Conservation (phyloP, 2,329 filamentous ascomycete species). For the Neonectria punicea region DNA sequence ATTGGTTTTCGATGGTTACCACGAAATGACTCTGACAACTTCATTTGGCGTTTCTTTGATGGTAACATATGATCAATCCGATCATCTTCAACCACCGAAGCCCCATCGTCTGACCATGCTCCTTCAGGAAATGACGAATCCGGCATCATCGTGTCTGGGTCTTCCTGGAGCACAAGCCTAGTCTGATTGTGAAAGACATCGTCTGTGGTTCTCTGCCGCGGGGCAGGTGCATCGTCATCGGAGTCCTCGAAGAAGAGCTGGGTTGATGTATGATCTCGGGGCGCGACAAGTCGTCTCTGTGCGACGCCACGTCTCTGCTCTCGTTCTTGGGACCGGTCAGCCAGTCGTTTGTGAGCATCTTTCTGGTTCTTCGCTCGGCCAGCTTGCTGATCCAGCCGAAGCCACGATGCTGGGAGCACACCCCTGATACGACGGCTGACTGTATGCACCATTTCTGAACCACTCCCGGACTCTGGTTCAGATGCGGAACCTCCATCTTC, state of each 20-base stretch:
- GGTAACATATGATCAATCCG: slow-evolving; percentile 62
- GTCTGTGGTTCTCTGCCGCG: slow-evolving; percentile 33
- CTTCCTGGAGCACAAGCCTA: slow-evolving; percentile 35
- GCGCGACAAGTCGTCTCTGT: slow-evolving; percentile 51
- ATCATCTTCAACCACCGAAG: slow-evolving; percentile 61
- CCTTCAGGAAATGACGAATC: slow-evolving; percentile 15
- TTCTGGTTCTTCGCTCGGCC: slow-evolving; percentile 46
- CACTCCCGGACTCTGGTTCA: slow-evolving; percentile 51
- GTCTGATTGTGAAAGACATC: slow-evolving; percentile 43
- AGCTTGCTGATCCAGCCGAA: slow-evolving; percentile 66
- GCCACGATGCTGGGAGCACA: slow-evolving; percentile 74
- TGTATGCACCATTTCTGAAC: slow-evolving; percentile 53
- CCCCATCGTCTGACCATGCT: slow-evolving; percentile 44
- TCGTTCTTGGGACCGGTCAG: slow-evolving; percentile 50
- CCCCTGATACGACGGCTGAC: slow-evolving; percentile 64
- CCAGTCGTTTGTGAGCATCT: slow-evolving; percentile 42
- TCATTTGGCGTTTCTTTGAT: slow-evolving; percentile 53
- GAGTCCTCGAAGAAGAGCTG: slow-evolving; percentile 59
- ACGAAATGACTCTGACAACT: slow-evolving; percentile 40
- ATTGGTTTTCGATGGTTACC: slow-evolving; percentile 35
- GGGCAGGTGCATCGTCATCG: slow-evolving; percentile 51
- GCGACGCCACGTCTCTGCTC: slow-evolving; percentile 61
- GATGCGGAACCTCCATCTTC: slow-evolving; percentile 30
- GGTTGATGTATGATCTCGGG: slow-evolving; percentile 40
- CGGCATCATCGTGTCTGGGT: background rate